These are phyloP conservation scores for Irineochytrium annulatum DNA, from an alignment of 192 early-diverging fungal genomes.

Conservation along the genomic window DNA sequence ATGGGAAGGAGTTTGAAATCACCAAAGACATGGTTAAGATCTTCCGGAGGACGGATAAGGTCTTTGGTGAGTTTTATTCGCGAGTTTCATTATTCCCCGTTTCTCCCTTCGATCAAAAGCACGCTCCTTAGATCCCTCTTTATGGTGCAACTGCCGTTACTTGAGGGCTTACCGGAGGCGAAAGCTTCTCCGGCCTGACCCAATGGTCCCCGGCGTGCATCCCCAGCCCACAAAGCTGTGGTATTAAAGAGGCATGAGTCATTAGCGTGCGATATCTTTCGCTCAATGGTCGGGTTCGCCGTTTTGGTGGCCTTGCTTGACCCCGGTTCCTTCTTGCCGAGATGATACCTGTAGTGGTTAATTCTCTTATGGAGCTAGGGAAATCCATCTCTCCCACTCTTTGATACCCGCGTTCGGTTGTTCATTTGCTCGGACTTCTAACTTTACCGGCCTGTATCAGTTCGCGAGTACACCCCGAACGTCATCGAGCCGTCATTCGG, in stretches of 20 bases:
- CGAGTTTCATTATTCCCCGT: background rate
- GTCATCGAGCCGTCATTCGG: constrained; percentile 99
- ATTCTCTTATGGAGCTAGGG: too few species aligned
- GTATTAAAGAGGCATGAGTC: constrained; percentile 56
- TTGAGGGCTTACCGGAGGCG: too few species aligned
- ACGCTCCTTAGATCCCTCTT: constrained; percentile 60
- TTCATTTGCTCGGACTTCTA: background rate
- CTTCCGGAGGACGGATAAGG: constrained; percentile 41
- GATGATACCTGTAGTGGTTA: too few species aligned
- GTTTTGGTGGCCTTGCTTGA: background rate
- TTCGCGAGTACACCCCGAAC: constrained; percentile 94
- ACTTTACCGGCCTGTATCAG: constrained; percentile 22
- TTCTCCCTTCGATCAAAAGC: constrained; percentile 19
- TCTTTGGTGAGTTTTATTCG: constrained; percentile 36
- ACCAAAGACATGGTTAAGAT: constrained; percentile 51
- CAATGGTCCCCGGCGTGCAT: constrained; percentile 3
- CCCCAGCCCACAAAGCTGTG: constrained; percentile 30
- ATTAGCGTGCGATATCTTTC: constrained; percentile 51
- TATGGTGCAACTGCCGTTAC: too few species aligned
- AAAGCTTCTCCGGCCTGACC: constrained; percentile 1
- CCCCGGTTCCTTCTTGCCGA: too few species aligned
- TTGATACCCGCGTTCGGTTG: background rate
- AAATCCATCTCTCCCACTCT: background rate
- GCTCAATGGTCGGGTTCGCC: background rate
- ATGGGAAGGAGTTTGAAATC: constrained; percentile 63